phyloP scores from a whole-genome alignment of 495 filamentous ascomycete genomes.

The Xylaria sp. region DNA sequence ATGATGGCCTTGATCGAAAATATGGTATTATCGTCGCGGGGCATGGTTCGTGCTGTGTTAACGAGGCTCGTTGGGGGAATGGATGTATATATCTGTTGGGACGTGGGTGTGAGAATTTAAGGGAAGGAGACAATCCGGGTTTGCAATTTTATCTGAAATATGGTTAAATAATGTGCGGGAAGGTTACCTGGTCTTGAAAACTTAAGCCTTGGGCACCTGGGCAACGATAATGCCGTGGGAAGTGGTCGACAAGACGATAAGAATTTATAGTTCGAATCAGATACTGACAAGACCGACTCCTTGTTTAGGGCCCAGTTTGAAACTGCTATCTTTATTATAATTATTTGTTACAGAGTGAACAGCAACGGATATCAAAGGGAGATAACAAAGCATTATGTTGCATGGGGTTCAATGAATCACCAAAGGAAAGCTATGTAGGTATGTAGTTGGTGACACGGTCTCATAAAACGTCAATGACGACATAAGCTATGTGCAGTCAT shows the following conservation, averaged over 20 bases:
- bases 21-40: background rate
- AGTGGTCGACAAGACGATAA: background rate
- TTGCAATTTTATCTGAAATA: background rate
- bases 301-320: background rate
- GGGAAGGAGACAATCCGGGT: no score
- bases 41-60: background rate
- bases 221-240: background rate
- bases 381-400: conserved; percentile 4
- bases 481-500: conserved; percentile 23
- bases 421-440: background rate
- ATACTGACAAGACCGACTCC: background rate
- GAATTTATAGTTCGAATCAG: background rate
- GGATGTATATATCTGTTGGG: background rate
- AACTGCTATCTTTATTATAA: background rate
- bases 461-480: conserved; percentile 22
- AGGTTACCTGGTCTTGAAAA: background rate
- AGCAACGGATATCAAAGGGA: background rate
- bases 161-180: no score
- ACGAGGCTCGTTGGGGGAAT: background rate
- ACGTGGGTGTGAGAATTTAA: background rate
- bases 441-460: conserved; percentile 1
- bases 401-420: background rate
- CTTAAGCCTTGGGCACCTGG: background rate
- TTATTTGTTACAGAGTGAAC: background rate
- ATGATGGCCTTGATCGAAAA: background rate